A percentile compares a stretch with the other conserved stretches of the same genome.
Conservation (phyloP, 2,329 filamentous ascomycete genomes). For the Lachnellula hyalina region DNA sequence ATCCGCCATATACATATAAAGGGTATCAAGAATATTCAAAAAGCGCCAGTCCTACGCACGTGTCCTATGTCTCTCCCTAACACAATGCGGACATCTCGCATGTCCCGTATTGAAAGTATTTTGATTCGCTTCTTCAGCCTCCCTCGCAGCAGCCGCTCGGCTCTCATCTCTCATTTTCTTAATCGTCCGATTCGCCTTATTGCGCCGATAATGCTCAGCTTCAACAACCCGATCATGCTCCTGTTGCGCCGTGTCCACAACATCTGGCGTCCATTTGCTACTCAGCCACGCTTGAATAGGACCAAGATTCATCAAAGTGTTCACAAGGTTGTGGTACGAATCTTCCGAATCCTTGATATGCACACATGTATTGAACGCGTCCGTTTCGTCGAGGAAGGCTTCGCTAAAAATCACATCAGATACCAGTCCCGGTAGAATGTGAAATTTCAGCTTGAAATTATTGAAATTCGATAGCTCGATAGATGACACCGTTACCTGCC, state of each 20-base stretch:
- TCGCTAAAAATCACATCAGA: slow-evolving; percentile 12
- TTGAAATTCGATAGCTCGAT: slow-evolving; percentile 1
- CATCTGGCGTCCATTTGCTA: neutral
- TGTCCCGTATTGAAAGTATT: neutral
- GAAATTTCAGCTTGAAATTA: slow-evolving; percentile 7
- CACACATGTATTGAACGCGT: slow-evolving; percentile 8
- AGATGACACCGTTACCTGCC: slow-evolving; percentile 3
- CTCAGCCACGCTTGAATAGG: slow-evolving; percentile 5
- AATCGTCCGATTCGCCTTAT: neutral
- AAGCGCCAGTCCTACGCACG: neutral
- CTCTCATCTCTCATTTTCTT: neutral
- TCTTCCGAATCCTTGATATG: slow-evolving; percentile 2
- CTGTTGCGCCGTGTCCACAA: neutral
- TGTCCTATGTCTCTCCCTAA: neutral
- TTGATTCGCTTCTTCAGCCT: neutral
- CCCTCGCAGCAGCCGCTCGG: neutral
- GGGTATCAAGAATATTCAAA: neutral
- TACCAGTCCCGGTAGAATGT: slow-evolving; percentile 5
- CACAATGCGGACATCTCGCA: neutral
- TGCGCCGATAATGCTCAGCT: neutral
- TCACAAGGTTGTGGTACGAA: neutral
- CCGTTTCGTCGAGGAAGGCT: slow-evolving; percentile 8
- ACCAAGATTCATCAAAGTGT: slow-evolving; percentile 8
- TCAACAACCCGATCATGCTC: neutral
- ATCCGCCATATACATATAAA: neutral